A percentile compares a stretch with the other conserved stretches of the same genome.
These are phyloP conservation scores for Solanum hybrid DNA, from an alignment of 305 asterid genomes.

Conservation along the genomic window DNA sequence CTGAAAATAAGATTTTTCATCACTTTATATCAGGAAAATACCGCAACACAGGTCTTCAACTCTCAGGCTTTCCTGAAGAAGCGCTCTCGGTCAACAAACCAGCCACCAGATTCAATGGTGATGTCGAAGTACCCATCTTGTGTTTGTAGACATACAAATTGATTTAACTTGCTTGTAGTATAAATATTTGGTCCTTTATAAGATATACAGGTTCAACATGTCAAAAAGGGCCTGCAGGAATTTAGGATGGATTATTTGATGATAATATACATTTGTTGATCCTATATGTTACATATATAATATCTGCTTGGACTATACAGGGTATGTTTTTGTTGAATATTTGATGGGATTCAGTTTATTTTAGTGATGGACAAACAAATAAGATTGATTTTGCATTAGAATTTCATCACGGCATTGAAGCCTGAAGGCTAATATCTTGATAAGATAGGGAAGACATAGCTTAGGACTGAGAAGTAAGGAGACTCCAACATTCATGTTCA, in stretches of 20 bases:
- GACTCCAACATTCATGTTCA: background rate
- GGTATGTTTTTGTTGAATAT: background rate
- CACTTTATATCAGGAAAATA: conserved; percentile 56
- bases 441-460: background rate
- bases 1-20: conserved; percentile 14
- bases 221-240: background rate
- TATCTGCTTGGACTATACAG: background rate
- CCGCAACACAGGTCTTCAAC: conserved; percentile 80
- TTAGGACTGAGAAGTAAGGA: background rate
- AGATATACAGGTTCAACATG: background rate
- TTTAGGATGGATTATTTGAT: background rate
- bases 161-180: background rate
- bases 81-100: conserved; percentile 84
- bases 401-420: background rate
- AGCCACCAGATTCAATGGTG: conserved; percentile 95
- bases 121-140: background rate
- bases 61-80: conserved; percentile 86
- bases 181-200: background rate
- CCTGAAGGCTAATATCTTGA: background rate
- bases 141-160: background rate
- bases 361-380: background rate
- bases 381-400: background rate
- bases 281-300: background rate
- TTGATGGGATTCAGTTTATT: background rate
- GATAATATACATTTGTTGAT: background rate